Conservation (phyloP, 768 basidiomycete species). For the Amyloporia xantha region DNA sequence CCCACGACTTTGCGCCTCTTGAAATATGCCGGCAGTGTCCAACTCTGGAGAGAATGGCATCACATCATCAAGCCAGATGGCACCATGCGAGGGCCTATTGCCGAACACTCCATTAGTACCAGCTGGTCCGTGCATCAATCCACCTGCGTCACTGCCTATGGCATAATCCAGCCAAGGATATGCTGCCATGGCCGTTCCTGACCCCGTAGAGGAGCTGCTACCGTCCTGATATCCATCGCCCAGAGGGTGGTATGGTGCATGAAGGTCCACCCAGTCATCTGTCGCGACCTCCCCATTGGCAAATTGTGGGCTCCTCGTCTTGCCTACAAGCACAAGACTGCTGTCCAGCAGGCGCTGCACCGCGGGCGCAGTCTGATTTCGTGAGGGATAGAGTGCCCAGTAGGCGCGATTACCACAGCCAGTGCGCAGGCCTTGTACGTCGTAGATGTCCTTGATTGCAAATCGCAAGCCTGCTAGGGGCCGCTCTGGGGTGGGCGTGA, state of each 20-base stretch:
- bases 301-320: conserved; percentile 47
- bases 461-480: conserved; percentile 41
- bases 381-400: conserved; percentile 28
- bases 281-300: conserved; percentile 37
- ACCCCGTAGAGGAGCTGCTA: conserved; percentile 24
- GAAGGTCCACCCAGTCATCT: conserved; percentile 27
- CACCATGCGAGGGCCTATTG: conserved; percentile 24
- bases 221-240: conserved; percentile 27
- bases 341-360: conserved; percentile 39
- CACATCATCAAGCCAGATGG: conserved; percentile 21
- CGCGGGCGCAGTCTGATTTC: conserved; percentile 32
- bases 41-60: conserved; percentile 25
- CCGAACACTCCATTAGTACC: conserved; percentile 26
- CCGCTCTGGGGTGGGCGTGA: conserved; percentile 21
- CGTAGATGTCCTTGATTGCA: conserved; percentile 43
- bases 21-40: conserved; percentile 25
- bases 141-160: conserved; percentile 26
- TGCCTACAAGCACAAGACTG: conserved; percentile 47
- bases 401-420: conserved; percentile 32
- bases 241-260: conserved; percentile 25
- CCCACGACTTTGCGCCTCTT: conserved; percentile 22
- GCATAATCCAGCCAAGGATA: conserved; percentile 25
- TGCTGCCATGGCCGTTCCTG: conserved; percentile 20
- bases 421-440: conserved; percentile 31
- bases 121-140: conserved; percentile 25